Conservation (phyloP, 2,329 filamentous ascomycete species). For the Phyllosticta citriasiana region DNA sequence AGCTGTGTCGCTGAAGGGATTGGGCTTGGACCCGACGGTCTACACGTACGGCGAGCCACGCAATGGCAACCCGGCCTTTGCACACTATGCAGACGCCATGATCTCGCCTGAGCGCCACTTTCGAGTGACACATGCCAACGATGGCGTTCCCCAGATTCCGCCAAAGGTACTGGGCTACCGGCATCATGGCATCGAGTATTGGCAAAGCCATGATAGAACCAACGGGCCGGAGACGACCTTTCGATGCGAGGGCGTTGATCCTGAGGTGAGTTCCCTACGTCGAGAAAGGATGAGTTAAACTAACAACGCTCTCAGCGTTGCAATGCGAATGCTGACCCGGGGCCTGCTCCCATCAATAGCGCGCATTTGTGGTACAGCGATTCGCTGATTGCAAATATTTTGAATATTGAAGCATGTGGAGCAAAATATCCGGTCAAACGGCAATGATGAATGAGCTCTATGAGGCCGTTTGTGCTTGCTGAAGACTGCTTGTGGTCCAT, state of each 20-base stretch:
- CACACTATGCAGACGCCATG: slow-evolving; percentile 1
- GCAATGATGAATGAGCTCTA: not conserved
- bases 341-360: not conserved
- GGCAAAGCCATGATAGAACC: not conserved
- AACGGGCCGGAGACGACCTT: not conserved
- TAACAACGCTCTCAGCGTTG: not conserved
- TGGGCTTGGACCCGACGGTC: not conserved
- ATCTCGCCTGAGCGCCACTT: slow-evolving; percentile 1
- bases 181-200: slow-evolving; percentile 8
- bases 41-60: slow-evolving; percentile 8
- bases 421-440: not conserved
- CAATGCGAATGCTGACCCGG: not conserved
- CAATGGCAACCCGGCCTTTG: slow-evolving; percentile 5
- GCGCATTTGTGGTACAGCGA: slow-evolving; percentile 3
- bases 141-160: slow-evolving; percentile 8
- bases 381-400: not conserved
- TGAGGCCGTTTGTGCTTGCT: too few relatives aligned
- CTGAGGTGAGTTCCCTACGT: not conserved
- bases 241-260: not conserved
- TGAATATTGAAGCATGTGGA: not conserved
- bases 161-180: not conserved
- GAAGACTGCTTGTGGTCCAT: too few relatives aligned
- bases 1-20: not conserved
- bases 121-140: slow-evolving; percentile 9
- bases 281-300: not conserved